Evolutionary conservation across 2,329 filamentous ascomycete species (phyloP), one percentile per base, ranked within the genome.

Genomic region (Aspergillus terreus): DNA sequence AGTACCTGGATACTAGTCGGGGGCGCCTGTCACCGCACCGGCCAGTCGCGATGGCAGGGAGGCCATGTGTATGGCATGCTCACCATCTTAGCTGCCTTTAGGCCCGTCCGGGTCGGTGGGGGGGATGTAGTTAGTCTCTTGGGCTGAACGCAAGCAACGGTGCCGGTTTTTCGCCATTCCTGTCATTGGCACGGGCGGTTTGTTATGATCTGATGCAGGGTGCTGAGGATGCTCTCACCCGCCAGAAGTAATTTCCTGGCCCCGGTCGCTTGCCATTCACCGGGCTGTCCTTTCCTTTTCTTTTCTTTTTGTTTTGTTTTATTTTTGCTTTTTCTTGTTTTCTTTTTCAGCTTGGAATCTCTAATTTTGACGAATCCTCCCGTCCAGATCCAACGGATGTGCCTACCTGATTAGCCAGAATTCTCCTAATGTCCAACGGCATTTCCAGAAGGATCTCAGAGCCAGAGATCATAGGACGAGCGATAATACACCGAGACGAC

Each of bases 171-270:
- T 5, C 10, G 19, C 40, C 41, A 15, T 14, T 17, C 19, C 35
- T 53, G 33, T 48, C 19, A 58, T 59, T 61, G 57, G 52, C 44
- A 59, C 49, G 49, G 40, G 23, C 11, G 23, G 11, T 30, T 38
- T 44, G 40, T 46, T 54, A 46, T 59, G 60, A 63, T 62, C 53
- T 38, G 59, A 57, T 61, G 59, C 55, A 63, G 61, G 58, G 55
- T 64, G 60, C 36, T 23, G 23, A 23, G 6, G 23, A 19, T 62
- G 30, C 32, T 14, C 47, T 49, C 30, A 25, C 27, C 32, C 52
- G 47, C 51, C 23, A 23, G 23, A 23, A 6, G 23, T 23, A 23
- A 23, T 23, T 23, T 23, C 23, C 4, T 23, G 23, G 23, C 47
- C 54, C 51, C 51, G 51, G 52, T 57, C 51, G 48, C 48, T 59